phyloP scores from a whole-genome alignment of 1,284 basidiomycete species.

The Leccinum laetum region DNA sequence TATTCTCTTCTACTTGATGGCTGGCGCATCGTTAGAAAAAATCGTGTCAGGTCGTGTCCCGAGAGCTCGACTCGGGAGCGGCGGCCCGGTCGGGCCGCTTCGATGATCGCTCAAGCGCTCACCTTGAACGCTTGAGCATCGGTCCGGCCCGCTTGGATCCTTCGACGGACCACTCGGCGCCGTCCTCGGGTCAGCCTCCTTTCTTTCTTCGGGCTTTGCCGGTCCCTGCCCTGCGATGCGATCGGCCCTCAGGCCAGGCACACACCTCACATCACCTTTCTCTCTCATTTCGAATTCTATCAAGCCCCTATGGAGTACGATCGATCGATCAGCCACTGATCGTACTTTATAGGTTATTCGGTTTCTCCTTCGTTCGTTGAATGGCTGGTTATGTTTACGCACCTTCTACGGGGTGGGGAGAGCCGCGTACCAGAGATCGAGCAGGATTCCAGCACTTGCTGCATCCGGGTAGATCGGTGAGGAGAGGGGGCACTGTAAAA shows the following conservation, averaged over 20 bases:
- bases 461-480: constrained; percentile 76
- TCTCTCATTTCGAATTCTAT: no score
- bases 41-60: no score
- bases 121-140: not conserved
- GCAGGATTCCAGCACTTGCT: constrained; percentile 66
- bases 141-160: no score
- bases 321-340: not conserved
- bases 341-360: no score
- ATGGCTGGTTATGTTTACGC: not conserved
- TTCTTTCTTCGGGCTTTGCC: not conserved
- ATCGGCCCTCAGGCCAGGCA: not conserved
- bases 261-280: no score
- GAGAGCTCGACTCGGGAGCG: not conserved
- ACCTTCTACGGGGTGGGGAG: constrained; percentile 60
- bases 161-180: no score
- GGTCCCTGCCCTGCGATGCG: not conserved
- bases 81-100: not conserved
- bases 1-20: not conserved
- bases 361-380: not conserved
- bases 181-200: no score
- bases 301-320: not conserved
- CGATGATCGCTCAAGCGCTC: not conserved
- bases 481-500: constrained; percentile 59
- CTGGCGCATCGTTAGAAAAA: not conserved
- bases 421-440: constrained; percentile 65